phyloP scores from a whole-genome alignment of 1,284 basidiomycete genomes.

The Phellopilus nigrolimitatus region DNA sequence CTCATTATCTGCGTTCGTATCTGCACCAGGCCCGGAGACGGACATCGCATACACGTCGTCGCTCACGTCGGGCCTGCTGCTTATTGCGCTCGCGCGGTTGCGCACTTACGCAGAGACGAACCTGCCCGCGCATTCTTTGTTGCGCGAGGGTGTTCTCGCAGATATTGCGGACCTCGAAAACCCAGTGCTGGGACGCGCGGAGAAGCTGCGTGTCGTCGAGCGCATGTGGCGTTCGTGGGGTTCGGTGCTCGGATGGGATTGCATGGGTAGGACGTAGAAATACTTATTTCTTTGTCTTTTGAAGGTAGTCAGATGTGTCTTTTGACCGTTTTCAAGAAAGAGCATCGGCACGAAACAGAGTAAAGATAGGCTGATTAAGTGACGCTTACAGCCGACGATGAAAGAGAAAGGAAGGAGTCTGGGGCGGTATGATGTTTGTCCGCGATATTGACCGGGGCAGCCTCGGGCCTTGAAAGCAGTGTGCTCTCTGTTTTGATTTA shows the following conservation, averaged over 20 bases:
- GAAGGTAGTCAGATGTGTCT: no score
- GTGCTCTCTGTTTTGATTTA: no score
- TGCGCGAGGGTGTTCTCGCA: constrained; percentile 76
- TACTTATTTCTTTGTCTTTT: no score
- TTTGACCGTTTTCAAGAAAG: no score
- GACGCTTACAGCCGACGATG: no score
- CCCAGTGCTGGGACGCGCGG: constrained; percentile 56
- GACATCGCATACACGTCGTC: constrained; percentile 43
- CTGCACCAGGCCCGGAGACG: constrained; percentile 8
- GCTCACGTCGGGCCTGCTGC: constrained; percentile 65
- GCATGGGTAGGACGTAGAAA: constrained; percentile 24
- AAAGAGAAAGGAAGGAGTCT: no score
- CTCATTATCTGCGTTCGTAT: constrained; percentile 8
- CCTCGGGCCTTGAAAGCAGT: no score
- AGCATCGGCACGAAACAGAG: no score
- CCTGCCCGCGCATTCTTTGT: constrained; percentile 51
- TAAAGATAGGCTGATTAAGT: no score
- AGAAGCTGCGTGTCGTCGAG: constrained; percentile 76
- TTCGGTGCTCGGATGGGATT: constrained; percentile 50
- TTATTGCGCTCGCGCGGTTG: constrained; percentile 68
- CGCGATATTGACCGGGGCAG: no score
- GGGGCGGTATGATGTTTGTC: no score
- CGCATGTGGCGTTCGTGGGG: constrained; percentile 93
- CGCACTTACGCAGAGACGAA: constrained; percentile 54
- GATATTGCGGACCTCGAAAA: constrained; percentile 85